A percentile compares a stretch with the other conserved stretches of the same genome.
Evolutionary conservation across 2,329 filamentous ascomycete species (phyloP).

Genomic region (Fusarium denticulatum): DNA sequence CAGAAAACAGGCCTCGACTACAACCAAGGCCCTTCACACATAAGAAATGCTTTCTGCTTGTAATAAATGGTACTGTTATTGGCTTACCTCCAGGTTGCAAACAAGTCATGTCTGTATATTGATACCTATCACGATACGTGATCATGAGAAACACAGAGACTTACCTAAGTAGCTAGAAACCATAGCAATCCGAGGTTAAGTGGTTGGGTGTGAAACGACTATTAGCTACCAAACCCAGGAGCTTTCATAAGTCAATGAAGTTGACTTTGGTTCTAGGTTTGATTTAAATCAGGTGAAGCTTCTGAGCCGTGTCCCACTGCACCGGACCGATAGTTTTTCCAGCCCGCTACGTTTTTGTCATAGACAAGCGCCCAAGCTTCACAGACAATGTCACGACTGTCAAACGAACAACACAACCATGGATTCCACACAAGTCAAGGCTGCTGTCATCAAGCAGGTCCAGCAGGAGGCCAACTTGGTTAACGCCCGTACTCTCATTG

Average conservation of each 20-base stretch:
- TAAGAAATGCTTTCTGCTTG: background rate
- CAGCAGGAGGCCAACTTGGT: slow-evolving; percentile 71
- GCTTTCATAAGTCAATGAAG: background rate
- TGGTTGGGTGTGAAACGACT: background rate
- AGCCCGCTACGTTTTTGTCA: slow-evolving; percentile 3
- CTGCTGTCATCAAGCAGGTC: slow-evolving; percentile 72
- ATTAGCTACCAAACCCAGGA: background rate
- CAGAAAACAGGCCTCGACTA: background rate
- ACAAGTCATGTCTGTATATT: background rate
- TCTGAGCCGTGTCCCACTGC: slow-evolving; percentile 26
- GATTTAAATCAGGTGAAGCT: background rate
- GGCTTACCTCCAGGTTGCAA: background rate
- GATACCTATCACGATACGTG: background rate
- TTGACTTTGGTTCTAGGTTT: too few relatives aligned
- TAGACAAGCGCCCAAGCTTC: slow-evolving; percentile 24
- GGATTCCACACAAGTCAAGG: slow-evolving; percentile 68
- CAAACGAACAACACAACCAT: slow-evolving; percentile 51
- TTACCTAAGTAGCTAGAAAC: too few relatives aligned
- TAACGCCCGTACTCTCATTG: slow-evolving; percentile 76
- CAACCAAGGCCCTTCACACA: background rate
- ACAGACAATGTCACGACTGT: slow-evolving; percentile 29
- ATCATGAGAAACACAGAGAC: background rate
- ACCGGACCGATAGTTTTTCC: slow-evolving; percentile 32
- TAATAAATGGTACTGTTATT: slow-evolving; percentile 4
- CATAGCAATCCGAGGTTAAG: background rate